Evolutionary conservation across 768 basidiomycete genomes (phyloP).

Genomic region (Amanita exitialis): DNA sequence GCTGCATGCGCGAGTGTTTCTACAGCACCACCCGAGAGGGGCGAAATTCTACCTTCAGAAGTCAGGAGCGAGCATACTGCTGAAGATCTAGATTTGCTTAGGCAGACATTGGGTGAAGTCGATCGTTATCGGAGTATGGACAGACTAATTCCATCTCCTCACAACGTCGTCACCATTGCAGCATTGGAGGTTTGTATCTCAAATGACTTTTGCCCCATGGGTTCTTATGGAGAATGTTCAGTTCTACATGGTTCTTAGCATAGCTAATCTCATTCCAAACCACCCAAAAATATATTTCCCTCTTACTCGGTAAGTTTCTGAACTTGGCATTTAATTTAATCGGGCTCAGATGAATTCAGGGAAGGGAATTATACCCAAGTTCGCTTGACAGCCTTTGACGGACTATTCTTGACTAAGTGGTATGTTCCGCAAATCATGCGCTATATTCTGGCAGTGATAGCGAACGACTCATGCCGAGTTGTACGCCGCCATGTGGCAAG

Average conservation of each 20-base stretch:
- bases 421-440: conserved; percentile 75
- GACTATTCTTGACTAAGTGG: conserved; percentile 85
- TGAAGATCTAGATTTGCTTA: conserved; percentile 62
- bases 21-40: conserved; percentile 67
- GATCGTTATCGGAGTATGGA: conserved; percentile 94
- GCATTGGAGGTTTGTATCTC: conserved; percentile 65
- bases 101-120: conserved; percentile 70
- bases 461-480: conserved; percentile 72
- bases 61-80: conserved; percentile 52
- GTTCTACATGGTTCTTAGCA: conserved; percentile 74
- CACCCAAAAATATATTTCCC: conserved; percentile 76
- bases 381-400: conserved; percentile 89
- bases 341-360: conserved; percentile 28
- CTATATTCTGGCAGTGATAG: conserved; percentile 82
- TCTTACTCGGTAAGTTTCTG: conserved; percentile 62
- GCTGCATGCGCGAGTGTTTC: conserved; percentile 75
- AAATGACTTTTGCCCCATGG: background rate
- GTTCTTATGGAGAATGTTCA: conserved; percentile 17
- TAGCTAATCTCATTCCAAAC: conserved; percentile 69
- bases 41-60: conserved; percentile 65
- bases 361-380: conserved; percentile 93
- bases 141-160: conserved; percentile 85
- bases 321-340: background rate
- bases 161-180: conserved; percentile 89
- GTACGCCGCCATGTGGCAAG: conserved; percentile 84